Base-by-base conservation (phyloP, 78 protist species). In the Tieghemostelium lacteum region DNA sequence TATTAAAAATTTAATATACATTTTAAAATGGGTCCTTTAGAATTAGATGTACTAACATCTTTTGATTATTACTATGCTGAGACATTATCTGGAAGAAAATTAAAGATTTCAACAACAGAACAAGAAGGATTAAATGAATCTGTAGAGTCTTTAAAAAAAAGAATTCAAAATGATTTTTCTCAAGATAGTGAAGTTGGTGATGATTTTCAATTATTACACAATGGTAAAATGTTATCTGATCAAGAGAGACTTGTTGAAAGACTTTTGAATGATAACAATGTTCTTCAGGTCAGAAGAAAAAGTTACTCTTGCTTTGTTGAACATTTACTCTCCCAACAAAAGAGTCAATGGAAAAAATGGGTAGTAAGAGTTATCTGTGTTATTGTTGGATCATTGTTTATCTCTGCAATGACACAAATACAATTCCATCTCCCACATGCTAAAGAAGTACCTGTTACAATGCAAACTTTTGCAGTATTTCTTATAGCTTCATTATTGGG, bases 101-200 rank as follows among this genome's bases (percentile, higher is more conserved):
- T 69, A 19, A 42, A 58, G 29, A 3, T 74, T n/a, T n/a, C n/a
- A n/a, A n/a, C n/a, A n/a, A n/a, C n/a, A n/a, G 40, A 45, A 74
- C 69, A 49, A 26, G 7, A n/a, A 19, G 39, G 37, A 61, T 36
- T 26, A 16, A 66, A 16, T 0, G 40, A 54, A 54, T 61, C 66
- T 42, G 57, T 45, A 37, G 40, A 34, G 29, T 22, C 28, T 39
- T 29, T 73, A 29, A 73, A 45, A 73, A 37, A 58, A 28, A 76
- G 87, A 76, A 76, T 76, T 34, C 22, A 26, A 1, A 26, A 63
- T 8, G 34, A 22, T 14, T 76, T 33, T 24, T 49, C 45, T n/a
- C 33, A 42, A 31, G 87, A 76, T 49, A 74, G 87, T 45, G 87
- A 76, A 22, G 69, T 76, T 64, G 87, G 87, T 17, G 24, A 50